Percentiles rank a stretch among this genome's conserved stretches.
Conservation (phyloP, 2,329 filamentous ascomycete species). For the Incumbomyces lentus region DNA sequence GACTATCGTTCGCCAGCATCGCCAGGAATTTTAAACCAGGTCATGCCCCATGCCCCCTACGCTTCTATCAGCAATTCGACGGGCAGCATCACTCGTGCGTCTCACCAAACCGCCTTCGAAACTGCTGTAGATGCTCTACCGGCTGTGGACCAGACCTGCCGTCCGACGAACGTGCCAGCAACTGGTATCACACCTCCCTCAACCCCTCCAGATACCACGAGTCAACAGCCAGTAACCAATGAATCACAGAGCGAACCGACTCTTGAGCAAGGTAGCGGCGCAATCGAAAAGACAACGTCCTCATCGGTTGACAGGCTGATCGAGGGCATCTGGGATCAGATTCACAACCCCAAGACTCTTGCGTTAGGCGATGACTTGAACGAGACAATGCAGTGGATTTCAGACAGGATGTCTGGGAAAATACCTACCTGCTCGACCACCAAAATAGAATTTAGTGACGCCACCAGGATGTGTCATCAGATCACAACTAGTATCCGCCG, state of each 20-base stretch:
- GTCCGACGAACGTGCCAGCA: neutral
- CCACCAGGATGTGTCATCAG: conserved; percentile 5
- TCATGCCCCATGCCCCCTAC: neutral
- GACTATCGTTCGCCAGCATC: neutral
- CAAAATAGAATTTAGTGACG: conserved; percentile 10
- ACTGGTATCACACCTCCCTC: neutral
- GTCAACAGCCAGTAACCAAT: too few species aligned
- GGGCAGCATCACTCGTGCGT: neutral
- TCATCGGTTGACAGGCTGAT: conserved; percentile 41
- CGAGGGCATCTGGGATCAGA: conserved; percentile 40
- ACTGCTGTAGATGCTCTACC: neutral
- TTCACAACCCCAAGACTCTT: conserved; percentile 24
- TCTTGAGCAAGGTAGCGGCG: conserved; percentile 13
- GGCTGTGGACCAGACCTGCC: neutral
- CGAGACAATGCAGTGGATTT: conserved; percentile 1
- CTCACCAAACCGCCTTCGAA: neutral
- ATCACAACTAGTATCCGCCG: conserved; percentile 35
- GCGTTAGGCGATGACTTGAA: conserved; percentile 5
- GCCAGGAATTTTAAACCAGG: too few species aligned
- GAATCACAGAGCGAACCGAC: neutral
- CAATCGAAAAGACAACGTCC: conserved; percentile 35
- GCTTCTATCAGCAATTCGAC: neutral
- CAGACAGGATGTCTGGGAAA: conserved; percentile 24
- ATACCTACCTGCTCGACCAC: conserved; percentile 20
- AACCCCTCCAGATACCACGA: too few species aligned